Evolutionary conservation across 176 grass and related monocot genomes (phyloP), one percentile per base, ranked within the genome.

Genomic region (Elymus sibiricus): DNA sequence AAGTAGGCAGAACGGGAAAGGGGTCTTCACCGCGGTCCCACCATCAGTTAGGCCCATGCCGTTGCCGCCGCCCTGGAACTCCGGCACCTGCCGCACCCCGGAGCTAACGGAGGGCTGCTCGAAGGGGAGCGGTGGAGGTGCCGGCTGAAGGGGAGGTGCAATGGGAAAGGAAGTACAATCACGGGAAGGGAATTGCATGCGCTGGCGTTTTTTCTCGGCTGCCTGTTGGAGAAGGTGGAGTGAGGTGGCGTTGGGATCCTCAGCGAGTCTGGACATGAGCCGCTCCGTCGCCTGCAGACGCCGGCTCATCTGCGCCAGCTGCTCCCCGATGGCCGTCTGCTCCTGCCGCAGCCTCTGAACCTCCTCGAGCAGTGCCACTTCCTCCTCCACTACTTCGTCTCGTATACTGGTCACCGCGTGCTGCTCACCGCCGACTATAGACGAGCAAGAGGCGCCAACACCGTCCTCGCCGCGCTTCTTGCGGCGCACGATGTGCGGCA

Each of bases 271-370:
- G 17, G 89, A 83, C 80, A 94, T 92, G 82, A 94, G 80, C 75
- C 60, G 83, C 75, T 94, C 93, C 15, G 90, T 92, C 21, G 67
- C 90, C 82, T 86, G 93, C 43, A 92, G 55, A 37, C 93, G 82
- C 3, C 32, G 64, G 90, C 72, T 90, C 93, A 92, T 95, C 75
- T 24, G 60, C 31, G 81, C 87, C 19, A 95, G 87, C 70, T 95
- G 85, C 34, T 90, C 79, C 14, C 88, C 90, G 67, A 95, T 89
- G 44, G 76, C 79, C 37, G 82, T 40, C 60, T 95, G 93, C 63
- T 95, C 90, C 29, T 83, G 87, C 55, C 83, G 88, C n/a, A n/a
- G n/a, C n/a, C n/a, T n/a, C n/a, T n/a, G n/a, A n/a, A n/a, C n/a
- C n/a, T n/a, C n/a, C n/a, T 89, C 76, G 6, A 79, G 9, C n/a